phyloP scores from a whole-genome alignment of 495 filamentous ascomycete genomes.

The Tuber magnatum region DNA sequence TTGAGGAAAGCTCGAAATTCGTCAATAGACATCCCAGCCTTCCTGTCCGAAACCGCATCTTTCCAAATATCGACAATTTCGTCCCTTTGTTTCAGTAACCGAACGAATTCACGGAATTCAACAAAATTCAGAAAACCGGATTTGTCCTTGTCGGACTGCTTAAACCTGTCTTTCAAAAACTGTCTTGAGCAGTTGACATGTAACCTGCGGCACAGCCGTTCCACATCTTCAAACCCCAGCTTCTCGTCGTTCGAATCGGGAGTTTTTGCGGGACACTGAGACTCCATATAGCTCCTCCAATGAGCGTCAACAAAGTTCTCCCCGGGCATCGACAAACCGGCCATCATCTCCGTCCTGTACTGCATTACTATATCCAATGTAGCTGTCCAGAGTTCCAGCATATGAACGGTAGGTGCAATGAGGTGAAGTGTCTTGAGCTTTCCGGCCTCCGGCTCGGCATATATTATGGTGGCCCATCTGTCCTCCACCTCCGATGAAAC shows the following conservation, averaged over 20 bases:
- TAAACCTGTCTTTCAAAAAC: conserved; percentile 67
- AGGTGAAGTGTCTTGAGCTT: conserved; percentile 69
- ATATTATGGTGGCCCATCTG: conserved; percentile 83
- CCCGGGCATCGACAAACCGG: conserved; percentile 66
- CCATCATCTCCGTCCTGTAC: conserved; percentile 80
- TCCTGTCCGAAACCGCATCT: conserved; percentile 47
- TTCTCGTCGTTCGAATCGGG: conserved; percentile 54
- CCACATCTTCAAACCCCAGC: conserved; percentile 67
- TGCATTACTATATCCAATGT: conserved; percentile 72
- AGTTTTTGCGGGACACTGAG: conserved; percentile 52
- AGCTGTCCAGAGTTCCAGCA: conserved; percentile 69
- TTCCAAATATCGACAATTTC: conserved; percentile 70
- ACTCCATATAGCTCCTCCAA: conserved; percentile 81
- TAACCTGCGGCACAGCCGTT: conserved; percentile 72
- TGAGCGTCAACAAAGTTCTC: conserved; percentile 71
- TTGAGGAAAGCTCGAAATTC: conserved; percentile 72
- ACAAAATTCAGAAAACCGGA: conserved; percentile 61
- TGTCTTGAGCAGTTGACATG: conserved; percentile 79
- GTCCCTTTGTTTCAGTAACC: conserved; percentile 69
- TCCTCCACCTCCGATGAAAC: conserved; percentile 55
- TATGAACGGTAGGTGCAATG: conserved; percentile 61
- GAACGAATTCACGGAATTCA: conserved; percentile 76
- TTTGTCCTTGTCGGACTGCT: conserved; percentile 57
- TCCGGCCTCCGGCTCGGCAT: conserved; percentile 58
- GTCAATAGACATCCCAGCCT: conserved; percentile 57